Conservation (phyloP, 371 early-diverging fungal genomes). For the Syncephalastrum contaminatum region DNA sequence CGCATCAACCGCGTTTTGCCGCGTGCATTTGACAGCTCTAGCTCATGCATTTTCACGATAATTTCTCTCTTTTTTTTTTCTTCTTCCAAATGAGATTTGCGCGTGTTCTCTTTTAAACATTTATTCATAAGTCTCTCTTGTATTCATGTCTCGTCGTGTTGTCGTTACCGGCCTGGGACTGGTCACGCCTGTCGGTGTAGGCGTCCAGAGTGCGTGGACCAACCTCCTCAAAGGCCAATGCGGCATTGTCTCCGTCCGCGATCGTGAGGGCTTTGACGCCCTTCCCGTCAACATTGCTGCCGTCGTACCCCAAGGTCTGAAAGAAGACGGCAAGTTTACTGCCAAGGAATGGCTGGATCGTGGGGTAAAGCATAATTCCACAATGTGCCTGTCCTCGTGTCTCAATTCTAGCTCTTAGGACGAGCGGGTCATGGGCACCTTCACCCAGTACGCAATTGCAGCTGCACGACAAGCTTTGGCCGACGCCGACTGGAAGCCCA, state of each 20-base stretch:
- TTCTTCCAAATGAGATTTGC: too few species aligned
- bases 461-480: slow-evolving; percentile 85
- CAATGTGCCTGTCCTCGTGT: background rate
- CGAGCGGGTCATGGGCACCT: slow-evolving; percentile 72
- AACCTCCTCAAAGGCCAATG: slow-evolving; percentile 69
- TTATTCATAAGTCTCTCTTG: too few species aligned
- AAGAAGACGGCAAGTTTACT: slow-evolving; percentile 61
- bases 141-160: slow-evolving; percentile 60
- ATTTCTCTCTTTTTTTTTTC: too few species aligned
- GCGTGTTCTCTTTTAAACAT: too few species aligned
- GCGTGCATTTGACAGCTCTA: too few species aligned
- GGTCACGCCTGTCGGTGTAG: slow-evolving; percentile 90
- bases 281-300: slow-evolving; percentile 86
- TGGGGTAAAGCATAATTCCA: slow-evolving; percentile 48
- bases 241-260: slow-evolving; percentile 74
- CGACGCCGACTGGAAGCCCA: slow-evolving; percentile 75
- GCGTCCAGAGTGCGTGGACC: slow-evolving; percentile 74
- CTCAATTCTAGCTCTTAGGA: slow-evolving; percentile 51
- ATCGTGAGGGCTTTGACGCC: slow-evolving; percentile 48
- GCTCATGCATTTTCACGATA: too few species aligned
- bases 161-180: slow-evolving; percentile 95
- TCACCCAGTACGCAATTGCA: slow-evolving; percentile 86
- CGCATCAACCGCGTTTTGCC: too few species aligned
- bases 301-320: slow-evolving; percentile 57
- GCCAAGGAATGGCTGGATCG: slow-evolving; percentile 71